Evolutionary conservation across 148 eudicot species (phyloP), one percentile per base, ranked within the genome.

Genomic region (Drosera capensis): DNA sequence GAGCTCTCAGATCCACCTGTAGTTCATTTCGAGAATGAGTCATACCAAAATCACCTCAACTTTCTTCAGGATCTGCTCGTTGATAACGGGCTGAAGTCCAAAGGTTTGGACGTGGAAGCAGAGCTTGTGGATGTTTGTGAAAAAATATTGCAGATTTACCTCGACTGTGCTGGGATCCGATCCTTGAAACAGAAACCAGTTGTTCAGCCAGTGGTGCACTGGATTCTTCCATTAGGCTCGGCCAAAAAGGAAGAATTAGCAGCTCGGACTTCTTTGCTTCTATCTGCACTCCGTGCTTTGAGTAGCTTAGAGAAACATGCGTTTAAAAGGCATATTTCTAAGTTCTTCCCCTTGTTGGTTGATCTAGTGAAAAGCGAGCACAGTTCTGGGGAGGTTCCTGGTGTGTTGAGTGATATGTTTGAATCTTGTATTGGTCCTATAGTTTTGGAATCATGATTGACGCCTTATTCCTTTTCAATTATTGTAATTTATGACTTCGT

Each of bases 1-100:
- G 90, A 79, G 52, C 70, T 92, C 52, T 54, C 99, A 7, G 90
- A 69, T 5, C 94, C 95, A 3, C 99, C 95, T 2, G 52, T 79
- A 8, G 94, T 85, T 45, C 75, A 77, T 56, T 92, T 85, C 60
- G 75, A 92, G 57, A 92, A 78, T 5, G 99, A 92, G 53, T 76
- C 83, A 19, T 69, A 58, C 49, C 78, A 70, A 59, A 74, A 63
- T 49, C 72, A 76, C 57, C 63, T 85, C n/a, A 66, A 56, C 60
- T 72, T 85, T 52, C 77, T 85, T 38, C 78, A 68, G 52, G 77
- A 67, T 56, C 34, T 81, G 52, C 72, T 73, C 3, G 40, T 39
- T 16, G 59, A 68, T 18, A 72, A 60, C 57, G 57, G 73, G 16
- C 62, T 73, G 12, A 21, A 68, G 35, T 49, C 86, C 3, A 51